These are phyloP conservation scores for Fonsecaea monophora DNA, from an alignment of 2,329 filamentous ascomycete species.

Conservation along the genomic window DNA sequence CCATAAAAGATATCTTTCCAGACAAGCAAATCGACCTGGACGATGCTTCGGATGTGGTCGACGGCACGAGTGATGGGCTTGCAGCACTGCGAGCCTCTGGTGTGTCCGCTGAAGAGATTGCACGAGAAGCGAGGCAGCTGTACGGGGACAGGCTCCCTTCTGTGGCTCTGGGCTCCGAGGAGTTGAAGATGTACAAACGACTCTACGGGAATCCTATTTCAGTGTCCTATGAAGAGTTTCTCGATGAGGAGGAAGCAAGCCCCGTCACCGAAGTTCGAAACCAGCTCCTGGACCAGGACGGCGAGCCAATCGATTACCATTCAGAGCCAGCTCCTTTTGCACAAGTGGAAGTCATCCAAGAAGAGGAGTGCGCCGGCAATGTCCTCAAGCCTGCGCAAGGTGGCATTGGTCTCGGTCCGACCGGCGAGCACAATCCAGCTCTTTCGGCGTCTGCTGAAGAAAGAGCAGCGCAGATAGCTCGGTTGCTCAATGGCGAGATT, in stretches of 20 bases:
- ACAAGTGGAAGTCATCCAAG: not conserved
- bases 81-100: conserved; percentile 29
- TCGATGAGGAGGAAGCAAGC: conserved; percentile 42
- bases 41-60: conserved; percentile 6
- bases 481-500: conserved; percentile 50
- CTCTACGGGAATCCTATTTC: conserved; percentile 75
- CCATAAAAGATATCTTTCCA: conserved; percentile 3
- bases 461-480: conserved; percentile 49
- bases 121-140: conserved; percentile 73
- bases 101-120: conserved; percentile 65
- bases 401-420: conserved; percentile 30
- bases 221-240: conserved; percentile 42
- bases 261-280: conserved; percentile 45
- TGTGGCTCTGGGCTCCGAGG: conserved; percentile 71
- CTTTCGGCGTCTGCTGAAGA: conserved; percentile 37
- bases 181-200: conserved; percentile 77
- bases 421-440: conserved; percentile 16
- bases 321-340: conserved; percentile 31
- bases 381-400: conserved; percentile 19
- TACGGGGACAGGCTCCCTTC: conserved; percentile 80
- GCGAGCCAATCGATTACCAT: conserved; percentile 45
- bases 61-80: conserved; percentile 21
- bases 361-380: not conserved
- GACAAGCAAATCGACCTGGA: not conserved
- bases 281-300: conserved; percentile 48